Evolutionary conservation across 2,329 filamentous ascomycete genomes (phyloP).

Genomic region (Colletotrichum incanum): DNA sequence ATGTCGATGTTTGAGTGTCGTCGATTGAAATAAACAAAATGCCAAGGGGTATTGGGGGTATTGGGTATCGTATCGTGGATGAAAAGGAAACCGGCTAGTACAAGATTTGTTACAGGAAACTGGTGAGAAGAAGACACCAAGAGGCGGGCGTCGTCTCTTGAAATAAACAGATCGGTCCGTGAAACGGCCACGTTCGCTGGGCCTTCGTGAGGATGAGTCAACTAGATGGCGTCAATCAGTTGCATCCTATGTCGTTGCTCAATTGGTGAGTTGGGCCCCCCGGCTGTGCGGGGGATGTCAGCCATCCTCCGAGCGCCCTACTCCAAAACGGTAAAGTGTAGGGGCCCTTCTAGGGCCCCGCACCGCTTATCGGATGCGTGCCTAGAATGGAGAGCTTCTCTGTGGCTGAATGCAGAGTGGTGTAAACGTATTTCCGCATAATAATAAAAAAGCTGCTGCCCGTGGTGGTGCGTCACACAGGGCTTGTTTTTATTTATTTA

Average conservation of each 20-base stretch:
- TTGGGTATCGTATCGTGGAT: constrained; percentile 36
- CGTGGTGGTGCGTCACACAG: constrained; percentile 35
- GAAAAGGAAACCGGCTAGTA: constrained; percentile 24
- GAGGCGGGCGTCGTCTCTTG: constrained; percentile 9
- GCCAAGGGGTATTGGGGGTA: constrained; percentile 28
- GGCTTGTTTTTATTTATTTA: neutral
- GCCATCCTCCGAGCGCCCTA: constrained; percentile 2
- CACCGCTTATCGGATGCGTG: constrained; percentile 33
- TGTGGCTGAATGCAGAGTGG: constrained; percentile 37
- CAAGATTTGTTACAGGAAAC: constrained; percentile 34
- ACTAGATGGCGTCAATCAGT: constrained; percentile 24
- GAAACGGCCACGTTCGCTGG: constrained; percentile 10
- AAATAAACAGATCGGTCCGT: constrained; percentile 15
- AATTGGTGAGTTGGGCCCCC: constrained; percentile 1
- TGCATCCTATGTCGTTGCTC: constrained; percentile 18
- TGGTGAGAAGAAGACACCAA: neutral
- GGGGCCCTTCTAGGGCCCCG: neutral
- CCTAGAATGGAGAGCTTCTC: constrained; percentile 35
- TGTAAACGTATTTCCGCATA: constrained; percentile 37
- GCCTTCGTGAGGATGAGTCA: constrained; percentile 35
- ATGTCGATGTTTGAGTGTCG: neutral
- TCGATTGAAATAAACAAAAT: neutral
- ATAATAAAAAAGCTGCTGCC: constrained; percentile 6
- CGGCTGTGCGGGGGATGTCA: constrained; percentile 22
- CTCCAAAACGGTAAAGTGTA: neutral